phyloP scores from a whole-genome alignment of 257 asterid species.

The Agastache rugosa region DNA sequence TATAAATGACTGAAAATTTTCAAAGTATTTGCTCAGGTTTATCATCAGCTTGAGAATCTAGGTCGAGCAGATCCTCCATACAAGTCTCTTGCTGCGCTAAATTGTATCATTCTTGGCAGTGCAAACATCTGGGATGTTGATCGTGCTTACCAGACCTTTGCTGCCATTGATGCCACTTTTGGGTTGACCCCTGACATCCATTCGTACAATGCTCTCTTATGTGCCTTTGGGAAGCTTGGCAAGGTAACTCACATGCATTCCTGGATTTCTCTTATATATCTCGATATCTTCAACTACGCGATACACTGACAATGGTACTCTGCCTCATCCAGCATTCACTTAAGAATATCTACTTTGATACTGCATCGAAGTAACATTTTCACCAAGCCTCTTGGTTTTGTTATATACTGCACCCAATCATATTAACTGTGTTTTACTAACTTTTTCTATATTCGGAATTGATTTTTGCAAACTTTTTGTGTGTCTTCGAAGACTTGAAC shows the following conservation, averaged over 20 bases:
- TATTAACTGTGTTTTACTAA: background rate
- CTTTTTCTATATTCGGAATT: background rate
- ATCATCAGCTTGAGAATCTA: slow-evolving; percentile 87
- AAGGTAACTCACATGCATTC: slow-evolving; percentile 58
- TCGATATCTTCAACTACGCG: slow-evolving; percentile 7
- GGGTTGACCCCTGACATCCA: slow-evolving; percentile 75
- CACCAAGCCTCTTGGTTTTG: slow-evolving; percentile 10
- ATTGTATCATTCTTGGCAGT: slow-evolving; percentile 82
- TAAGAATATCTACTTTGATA: slow-evolving; percentile 3
- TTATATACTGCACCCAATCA: background rate
- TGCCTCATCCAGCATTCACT: slow-evolving; percentile 12
- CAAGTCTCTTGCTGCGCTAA: slow-evolving; percentile 82
- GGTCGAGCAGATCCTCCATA: slow-evolving; percentile 67
- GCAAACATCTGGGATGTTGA: slow-evolving; percentile 92
- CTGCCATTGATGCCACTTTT: slow-evolving; percentile 61
- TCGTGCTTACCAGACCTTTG: slow-evolving; percentile 85
- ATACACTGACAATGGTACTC: background rate
- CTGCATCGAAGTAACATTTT: slow-evolving; percentile 15
- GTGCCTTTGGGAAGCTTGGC: slow-evolving; percentile 72
- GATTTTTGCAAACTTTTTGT: background rate
- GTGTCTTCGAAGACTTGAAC: slow-evolving; percentile 9
- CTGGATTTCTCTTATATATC: slow-evolving; percentile 5
- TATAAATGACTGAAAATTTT: slow-evolving; percentile 35
- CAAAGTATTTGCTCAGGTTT: slow-evolving; percentile 68
- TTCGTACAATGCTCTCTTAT: slow-evolving; percentile 79